phyloP scores from a whole-genome alignment of 805 yeast species.

The Zygotorulaspora chibaensis region DNA sequence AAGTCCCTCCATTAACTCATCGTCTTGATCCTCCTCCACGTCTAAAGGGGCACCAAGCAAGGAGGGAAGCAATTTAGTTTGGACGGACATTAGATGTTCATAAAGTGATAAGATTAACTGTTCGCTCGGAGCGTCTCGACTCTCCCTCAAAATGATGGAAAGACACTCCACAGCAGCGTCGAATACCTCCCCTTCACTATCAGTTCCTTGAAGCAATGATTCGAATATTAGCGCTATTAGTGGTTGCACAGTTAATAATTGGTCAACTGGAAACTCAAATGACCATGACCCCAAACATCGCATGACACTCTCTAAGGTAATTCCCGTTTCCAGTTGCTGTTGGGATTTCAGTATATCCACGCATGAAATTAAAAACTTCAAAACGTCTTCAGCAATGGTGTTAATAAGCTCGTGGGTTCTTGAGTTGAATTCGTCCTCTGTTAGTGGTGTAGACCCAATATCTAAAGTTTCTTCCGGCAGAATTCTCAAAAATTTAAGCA shows the following conservation, averaged over 20 bases:
- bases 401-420: conserved; percentile 63
- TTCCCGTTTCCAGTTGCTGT: conserved; percentile 28
- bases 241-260: conserved; percentile 59
- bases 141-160: conserved; percentile 75
- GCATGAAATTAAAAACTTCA: conserved; percentile 55
- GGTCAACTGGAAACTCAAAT: conserved; percentile 71
- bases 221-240: conserved; percentile 66
- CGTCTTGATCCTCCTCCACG: conserved; percentile 46
- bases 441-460: conserved; percentile 68
- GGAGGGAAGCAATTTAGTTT: conserved; percentile 45
- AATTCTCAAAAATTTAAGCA: conserved; percentile 78
- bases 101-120: conserved; percentile 62
- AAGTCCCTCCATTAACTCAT: conserved; percentile 60
- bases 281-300: conserved; percentile 89
- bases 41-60: conserved; percentile 8
- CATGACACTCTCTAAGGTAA: conserved; percentile 42
- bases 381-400: conserved; percentile 62
- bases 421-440: conserved; percentile 70
- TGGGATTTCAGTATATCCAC: conserved; percentile 28
- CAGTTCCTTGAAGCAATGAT: conserved; percentile 45
- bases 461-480: conserved; percentile 89
- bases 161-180: conserved; percentile 85
- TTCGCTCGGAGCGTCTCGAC: conserved; percentile 66
- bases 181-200: conserved; percentile 47
- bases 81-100: conserved; percentile 60